Evolutionary conservation across 805 yeast genomes (phyloP).

Genomic region (Teunomyces gatunensis): DNA sequence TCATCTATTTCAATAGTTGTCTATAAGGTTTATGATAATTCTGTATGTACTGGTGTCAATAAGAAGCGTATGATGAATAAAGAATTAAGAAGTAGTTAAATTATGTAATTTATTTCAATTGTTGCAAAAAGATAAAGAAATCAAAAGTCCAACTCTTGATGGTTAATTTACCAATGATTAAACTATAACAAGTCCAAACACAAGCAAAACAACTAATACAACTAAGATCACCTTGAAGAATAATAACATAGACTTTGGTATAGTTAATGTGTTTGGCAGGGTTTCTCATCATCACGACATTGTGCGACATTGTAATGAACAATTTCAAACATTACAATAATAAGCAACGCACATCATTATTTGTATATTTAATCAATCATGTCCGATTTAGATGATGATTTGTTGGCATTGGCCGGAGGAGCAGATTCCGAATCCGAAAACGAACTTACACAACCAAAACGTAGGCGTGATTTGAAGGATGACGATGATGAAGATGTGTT

Average conservation of each 20-base stretch:
- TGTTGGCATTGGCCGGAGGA: constrained; percentile 78
- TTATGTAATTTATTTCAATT: no score
- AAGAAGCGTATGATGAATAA: no score
- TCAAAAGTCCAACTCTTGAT: no score
- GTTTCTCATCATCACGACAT: background rate
- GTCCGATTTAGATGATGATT: constrained; percentile 92
- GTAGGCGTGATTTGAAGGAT: constrained; percentile 20
- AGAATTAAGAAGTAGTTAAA: no score
- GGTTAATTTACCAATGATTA: no score
- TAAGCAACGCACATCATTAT: background rate
- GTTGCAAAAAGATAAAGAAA: no score
- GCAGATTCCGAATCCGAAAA: constrained; percentile 39
- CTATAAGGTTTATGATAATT: no score
- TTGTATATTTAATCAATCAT: constrained; percentile 27
- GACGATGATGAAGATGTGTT: constrained; percentile 28
- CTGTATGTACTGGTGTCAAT: no score
- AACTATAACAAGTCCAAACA: no score
- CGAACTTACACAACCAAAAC: constrained; percentile 10
- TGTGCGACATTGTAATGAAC: constrained; percentile 2
- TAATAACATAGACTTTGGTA: background rate
- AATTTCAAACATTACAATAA: background rate
- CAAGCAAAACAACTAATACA: no score
- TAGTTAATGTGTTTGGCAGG: background rate
- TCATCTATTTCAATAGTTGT: no score
- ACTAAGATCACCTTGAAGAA: no score